Percentiles rank a stretch among this genome's conserved stretches.
phyloP scores from a whole-genome alignment of 495 filamentous ascomycete genomes.

The Xanthoparmelia taractica region DNA sequence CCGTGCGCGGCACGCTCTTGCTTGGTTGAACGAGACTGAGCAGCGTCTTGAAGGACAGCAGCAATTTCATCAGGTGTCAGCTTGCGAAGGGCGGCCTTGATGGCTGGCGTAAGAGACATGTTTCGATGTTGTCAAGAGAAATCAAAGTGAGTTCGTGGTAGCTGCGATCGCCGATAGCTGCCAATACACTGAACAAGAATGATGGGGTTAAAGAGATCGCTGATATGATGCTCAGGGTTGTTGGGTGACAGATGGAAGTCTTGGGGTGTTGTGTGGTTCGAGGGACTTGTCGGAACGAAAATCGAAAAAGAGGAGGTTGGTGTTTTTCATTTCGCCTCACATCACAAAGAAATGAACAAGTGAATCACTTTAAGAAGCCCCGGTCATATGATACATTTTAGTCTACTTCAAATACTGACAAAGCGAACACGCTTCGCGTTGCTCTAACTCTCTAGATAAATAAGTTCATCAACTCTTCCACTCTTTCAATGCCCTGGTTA shows the following conservation, averaged over 20 bases:
- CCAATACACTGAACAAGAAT: neutral
- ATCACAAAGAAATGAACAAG: constrained; percentile 8
- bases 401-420: too few species aligned
- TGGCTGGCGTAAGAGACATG: constrained; percentile 6
- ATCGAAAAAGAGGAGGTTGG: constrained; percentile 12
- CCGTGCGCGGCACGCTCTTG: neutral
- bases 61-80: neutral
- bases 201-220: neutral
- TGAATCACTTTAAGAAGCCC: neutral
- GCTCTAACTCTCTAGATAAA: neutral
- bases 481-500: neutral
- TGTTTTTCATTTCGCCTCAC: constrained; percentile 10
- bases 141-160: neutral
- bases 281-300: neutral
- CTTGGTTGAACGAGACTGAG: constrained; percentile 1
- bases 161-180: neutral
- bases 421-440: neutral
- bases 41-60: neutral
- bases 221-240: neutral
- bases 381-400: neutral
- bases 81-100: neutral
- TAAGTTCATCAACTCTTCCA: neutral
- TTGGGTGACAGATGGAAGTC: neutral
- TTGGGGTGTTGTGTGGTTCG: neutral
- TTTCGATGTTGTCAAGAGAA: neutral